Conservation (phyloP, 805 yeast species). For the Candida argentea region DNA sequence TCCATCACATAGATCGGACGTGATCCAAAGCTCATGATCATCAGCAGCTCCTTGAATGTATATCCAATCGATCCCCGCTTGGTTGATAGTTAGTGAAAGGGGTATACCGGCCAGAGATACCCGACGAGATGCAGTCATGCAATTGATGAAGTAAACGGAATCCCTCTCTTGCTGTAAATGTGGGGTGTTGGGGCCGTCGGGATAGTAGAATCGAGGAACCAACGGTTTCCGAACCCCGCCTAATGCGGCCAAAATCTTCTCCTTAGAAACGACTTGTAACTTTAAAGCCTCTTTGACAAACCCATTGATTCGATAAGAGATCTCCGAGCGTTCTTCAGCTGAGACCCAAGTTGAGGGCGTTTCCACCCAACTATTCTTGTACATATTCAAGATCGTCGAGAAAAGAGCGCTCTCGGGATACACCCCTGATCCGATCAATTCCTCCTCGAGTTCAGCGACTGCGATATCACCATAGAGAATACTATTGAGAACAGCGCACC, state of each 20-base stretch:
- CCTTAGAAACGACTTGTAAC: constrained; percentile 29
- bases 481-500: constrained; percentile 74
- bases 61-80: constrained; percentile 15
- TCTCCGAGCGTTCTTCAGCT: constrained; percentile 44
- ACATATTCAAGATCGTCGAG: constrained; percentile 3
- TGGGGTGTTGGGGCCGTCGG: constrained; percentile 12
- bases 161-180: constrained; percentile 2
- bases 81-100: constrained; percentile 1
- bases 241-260: constrained; percentile 19
- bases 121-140: constrained; percentile 53
- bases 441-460: constrained; percentile 2
- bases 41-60: constrained; percentile 94
- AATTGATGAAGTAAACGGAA: constrained; percentile 27
- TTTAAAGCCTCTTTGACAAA: constrained; percentile 36
- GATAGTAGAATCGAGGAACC: constrained; percentile 63
- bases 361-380: constrained; percentile 23
- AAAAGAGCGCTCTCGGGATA: constrained; percentile 1
- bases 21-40: constrained; percentile 80
- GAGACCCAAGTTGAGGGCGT: constrained; percentile 49
- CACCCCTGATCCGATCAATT: constrained; percentile 1
- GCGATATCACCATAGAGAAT: constrained; percentile 32
- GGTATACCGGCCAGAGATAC: background rate
- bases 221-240: constrained; percentile 32
- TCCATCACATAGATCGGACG: constrained; percentile 28
- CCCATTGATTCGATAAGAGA: constrained; percentile 34